phyloP scores from a whole-genome alignment of 2,329 filamentous ascomycete species.

The Aureobasidium sp. region DNA sequence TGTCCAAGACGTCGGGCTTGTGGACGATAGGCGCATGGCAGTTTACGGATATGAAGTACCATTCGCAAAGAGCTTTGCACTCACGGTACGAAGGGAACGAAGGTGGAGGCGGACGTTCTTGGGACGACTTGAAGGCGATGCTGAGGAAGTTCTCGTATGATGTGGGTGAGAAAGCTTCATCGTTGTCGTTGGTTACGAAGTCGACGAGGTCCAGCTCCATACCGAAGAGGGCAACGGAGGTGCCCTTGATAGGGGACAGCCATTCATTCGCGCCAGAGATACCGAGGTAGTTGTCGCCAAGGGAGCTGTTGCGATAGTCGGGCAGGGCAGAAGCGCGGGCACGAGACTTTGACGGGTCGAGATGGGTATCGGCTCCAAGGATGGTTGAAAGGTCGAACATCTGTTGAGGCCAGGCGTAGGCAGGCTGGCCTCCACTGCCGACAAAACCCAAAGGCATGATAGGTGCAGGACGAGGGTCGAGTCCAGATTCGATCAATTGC shows the following conservation, averaged over 20 bases:
- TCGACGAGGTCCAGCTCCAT: constrained; percentile 71
- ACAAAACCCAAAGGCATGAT: constrained; percentile 5
- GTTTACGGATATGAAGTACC: constrained; percentile 66
- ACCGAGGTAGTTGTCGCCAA: constrained; percentile 58
- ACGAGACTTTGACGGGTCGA: constrained; percentile 7
- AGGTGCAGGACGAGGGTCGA: constrained; percentile 47
- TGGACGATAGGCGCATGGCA: constrained; percentile 70
- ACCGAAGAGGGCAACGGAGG: constrained; percentile 67
- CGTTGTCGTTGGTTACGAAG: constrained; percentile 58
- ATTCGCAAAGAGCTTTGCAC: constrained; percentile 60
- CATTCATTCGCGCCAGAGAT: constrained; percentile 54
- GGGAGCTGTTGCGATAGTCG: constrained; percentile 37
- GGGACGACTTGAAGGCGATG: constrained; percentile 50
- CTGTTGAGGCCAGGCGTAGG: constrained; percentile 10
- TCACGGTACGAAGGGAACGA: constrained; percentile 56
- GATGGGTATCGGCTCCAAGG: constrained; percentile 10
- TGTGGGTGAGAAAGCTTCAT: constrained; percentile 53
- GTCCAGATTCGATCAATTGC: constrained; percentile 51
- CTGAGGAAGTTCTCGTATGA: constrained; percentile 64
- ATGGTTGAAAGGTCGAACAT: constrained; percentile 12
- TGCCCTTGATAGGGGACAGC: constrained; percentile 67
- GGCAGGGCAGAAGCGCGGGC: constrained; percentile 26
- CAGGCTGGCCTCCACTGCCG: not conserved
- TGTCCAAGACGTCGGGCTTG: constrained; percentile 59
- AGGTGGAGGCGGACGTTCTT: constrained; percentile 46